Conservation (phyloP, 495 filamentous ascomycete species). For the Annulohypoxylon nitens region DNA sequence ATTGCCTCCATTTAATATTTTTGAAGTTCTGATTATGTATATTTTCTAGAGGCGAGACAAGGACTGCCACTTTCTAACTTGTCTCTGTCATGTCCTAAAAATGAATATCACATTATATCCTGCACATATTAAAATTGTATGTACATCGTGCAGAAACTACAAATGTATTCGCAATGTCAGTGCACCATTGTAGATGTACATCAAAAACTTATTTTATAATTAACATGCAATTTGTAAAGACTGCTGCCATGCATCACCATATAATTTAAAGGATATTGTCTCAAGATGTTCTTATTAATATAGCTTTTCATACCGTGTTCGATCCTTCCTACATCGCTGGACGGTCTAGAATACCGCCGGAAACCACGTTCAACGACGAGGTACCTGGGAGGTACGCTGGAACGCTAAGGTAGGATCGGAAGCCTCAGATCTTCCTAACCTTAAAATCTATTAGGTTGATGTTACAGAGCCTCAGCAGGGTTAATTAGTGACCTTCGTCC, state of each 20-base stretch:
- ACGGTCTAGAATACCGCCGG: background rate
- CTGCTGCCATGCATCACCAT: background rate
- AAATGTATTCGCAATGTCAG: background rate
- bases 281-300: background rate
- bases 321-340: background rate
- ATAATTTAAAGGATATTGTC: background rate
- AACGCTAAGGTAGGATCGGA: slow-evolving; percentile 26
- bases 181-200: background rate
- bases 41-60: background rate
- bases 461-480: slow-evolving; percentile 28
- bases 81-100: background rate
- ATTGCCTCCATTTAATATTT: background rate
- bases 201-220: background rate
- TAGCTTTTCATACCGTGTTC: background rate
- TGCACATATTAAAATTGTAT: too few relatives aligned
- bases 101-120: too few relatives aligned
- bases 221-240: background rate
- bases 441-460: slow-evolving; percentile 18
- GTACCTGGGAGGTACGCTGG: slow-evolving; percentile 9
- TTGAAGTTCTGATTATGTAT: background rate
- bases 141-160: too few relatives aligned
- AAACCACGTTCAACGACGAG: background rate
- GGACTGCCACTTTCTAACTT: background rate
- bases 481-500: slow-evolving; percentile 3
- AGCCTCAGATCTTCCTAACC: slow-evolving; percentile 14